These are phyloP conservation scores for Kernera saxatilis DNA, from an alignment of 345 rosid species.

Conservation along the genomic window DNA sequence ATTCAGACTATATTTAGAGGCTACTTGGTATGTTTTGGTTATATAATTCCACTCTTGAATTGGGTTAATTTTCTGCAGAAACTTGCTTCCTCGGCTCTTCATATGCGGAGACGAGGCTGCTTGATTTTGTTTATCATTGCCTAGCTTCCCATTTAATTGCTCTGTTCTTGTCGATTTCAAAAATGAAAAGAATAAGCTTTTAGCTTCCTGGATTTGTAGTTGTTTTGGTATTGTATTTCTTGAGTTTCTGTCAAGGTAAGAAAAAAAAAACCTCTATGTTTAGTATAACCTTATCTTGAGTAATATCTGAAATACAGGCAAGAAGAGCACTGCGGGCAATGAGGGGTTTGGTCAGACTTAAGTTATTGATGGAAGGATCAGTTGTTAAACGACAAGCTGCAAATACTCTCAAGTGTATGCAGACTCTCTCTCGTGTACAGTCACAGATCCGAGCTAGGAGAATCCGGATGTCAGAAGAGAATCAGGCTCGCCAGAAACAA, in stretches of 20 bases:
- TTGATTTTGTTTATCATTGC: neutral
- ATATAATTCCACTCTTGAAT: neutral
- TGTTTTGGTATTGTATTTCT: neutral
- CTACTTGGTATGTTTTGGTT: conserved; percentile 50
- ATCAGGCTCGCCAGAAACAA: conserved; percentile 85
- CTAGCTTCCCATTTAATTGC: neutral
- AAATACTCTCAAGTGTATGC: conserved; percentile 78
- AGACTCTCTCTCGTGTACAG: conserved; percentile 81
- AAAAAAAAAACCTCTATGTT: neutral
- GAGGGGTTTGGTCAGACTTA: conserved; percentile 82
- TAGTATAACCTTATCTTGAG: neutral
- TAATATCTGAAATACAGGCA: conserved; percentile 46
- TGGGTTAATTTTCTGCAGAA: neutral
- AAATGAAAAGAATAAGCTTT: neutral
- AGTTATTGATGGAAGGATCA: conserved; percentile 76
- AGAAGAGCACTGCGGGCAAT: conserved; percentile 76
- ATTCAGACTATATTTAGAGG: conserved; percentile 90
- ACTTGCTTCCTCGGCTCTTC: neutral
- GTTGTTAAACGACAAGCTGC: conserved; percentile 78
- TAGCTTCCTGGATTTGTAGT: neutral
- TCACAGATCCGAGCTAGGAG: conserved; percentile 79
- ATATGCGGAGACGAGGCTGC: neutral
- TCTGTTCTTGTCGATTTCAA: neutral
- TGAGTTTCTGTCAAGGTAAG: neutral
- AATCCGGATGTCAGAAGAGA: conserved; percentile 83